Evolutionary conservation across 2,329 filamentous ascomycete species (phyloP), one percentile per base, ranked within the genome.

Genomic region (Incumbomyces lentus): DNA sequence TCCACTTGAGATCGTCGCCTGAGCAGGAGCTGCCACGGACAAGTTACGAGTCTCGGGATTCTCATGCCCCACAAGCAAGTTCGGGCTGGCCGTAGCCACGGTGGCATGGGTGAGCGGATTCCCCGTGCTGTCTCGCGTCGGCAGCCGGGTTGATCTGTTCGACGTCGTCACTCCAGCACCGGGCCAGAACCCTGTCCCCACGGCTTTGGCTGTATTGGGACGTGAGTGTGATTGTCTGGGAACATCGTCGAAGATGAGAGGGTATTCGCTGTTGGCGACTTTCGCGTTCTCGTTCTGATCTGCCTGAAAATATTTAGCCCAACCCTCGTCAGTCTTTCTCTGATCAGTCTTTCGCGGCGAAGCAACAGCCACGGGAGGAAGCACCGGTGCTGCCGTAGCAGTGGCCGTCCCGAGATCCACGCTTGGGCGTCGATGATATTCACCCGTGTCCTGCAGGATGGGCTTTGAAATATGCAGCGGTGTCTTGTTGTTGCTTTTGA

Each of bases 231-330:
- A 26, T 10, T 14, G 39, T 18, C 46, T 40, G 8, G 38, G 40
- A 17, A 32, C 40, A 42, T 42, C 40, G n/a, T 44, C 41, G 8
- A n/a, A 36, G 31, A 8, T 11, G 22, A 26, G 8, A 36, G 32
- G 10, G n/a, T 44, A 22, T 2, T 30, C 17, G 18, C 31, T 35
- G n/a, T 37, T 26, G 17, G 2, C n/a, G 35, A 35, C 3, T 3
- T 13, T 22, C 31, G 19, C 26, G 17, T 44, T 29, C 31, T 35
- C 33, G 4, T 22, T 29, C n/a, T 44, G 4, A 26, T 40, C 43
- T 7, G 43, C 26, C 32, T 68, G 60, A 55, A 72, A 73, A 55
- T 73, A 73, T 44, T 66, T 68, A 49, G 65, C 62, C 70, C 70
- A 73, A 36, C 68, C 69, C 53, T 69, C 69, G 39, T 71, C 64